These are phyloP conservation scores for Scalesia atractyloides DNA, from an alignment of 129 eudicot genomes.

Conservation along the genomic window DNA sequence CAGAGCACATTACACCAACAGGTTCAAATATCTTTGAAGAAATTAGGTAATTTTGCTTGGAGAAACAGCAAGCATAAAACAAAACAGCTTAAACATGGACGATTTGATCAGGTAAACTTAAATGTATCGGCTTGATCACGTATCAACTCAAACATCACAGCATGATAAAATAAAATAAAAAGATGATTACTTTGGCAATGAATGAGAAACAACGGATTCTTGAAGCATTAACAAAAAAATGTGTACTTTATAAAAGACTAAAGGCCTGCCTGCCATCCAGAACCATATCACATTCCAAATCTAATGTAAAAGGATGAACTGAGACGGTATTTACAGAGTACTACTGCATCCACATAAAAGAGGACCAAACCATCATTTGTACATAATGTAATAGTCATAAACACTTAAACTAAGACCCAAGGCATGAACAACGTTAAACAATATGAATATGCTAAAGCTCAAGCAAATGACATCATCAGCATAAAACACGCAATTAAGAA, in stretches of 20 bases:
- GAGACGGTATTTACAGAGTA: not conserved
- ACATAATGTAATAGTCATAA: not conserved
- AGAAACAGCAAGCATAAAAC: not conserved
- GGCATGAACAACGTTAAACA: constrained; percentile 3
- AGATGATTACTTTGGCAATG: constrained; percentile 1
- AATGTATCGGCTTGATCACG: not conserved
- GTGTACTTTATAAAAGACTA: not conserved
- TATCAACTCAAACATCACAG: constrained; percentile 6
- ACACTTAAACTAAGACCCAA: constrained; percentile 5
- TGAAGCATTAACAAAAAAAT: constrained; percentile 4
- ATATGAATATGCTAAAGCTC: not conserved
- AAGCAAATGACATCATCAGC: constrained; percentile 1
- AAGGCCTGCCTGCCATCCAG: too few species aligned
- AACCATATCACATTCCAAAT: too few species aligned
- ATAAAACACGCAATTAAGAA: not conserved
- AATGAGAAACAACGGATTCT: constrained; percentile 10
- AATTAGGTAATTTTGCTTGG: not conserved
- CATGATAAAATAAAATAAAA: not conserved
- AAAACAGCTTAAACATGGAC: not conserved
- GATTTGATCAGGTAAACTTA: not conserved
- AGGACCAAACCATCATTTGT: not conserved
- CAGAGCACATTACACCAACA: not conserved
- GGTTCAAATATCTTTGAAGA: not conserved
- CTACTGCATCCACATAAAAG: not conserved
- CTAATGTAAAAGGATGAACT: too few species aligned